phyloP scores from a whole-genome alignment of 2,329 filamentous ascomycete species.

The Aspergillus caelatus region DNA sequence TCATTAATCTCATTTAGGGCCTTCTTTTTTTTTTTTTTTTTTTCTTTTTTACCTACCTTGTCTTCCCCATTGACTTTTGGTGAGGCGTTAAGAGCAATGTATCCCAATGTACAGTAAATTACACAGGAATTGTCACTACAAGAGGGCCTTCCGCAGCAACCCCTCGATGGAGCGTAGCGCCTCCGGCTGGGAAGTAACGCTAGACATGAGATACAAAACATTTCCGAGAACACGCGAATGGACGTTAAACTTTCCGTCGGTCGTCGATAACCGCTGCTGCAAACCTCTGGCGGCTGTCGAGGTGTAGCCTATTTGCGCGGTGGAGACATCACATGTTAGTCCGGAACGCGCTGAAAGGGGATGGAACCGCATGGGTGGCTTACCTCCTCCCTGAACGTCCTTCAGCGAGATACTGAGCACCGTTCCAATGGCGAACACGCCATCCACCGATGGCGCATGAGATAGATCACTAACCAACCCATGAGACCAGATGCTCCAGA shows the following conservation, averaged over 20 bases:
- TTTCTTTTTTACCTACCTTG: too few species aligned
- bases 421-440: constrained; percentile 73
- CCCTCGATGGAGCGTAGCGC: constrained; percentile 46
- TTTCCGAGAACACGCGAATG: constrained; percentile 65
- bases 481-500: constrained; percentile 74
- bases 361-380: constrained; percentile 17
- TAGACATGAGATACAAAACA: constrained; percentile 64
- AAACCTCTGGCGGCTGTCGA: constrained; percentile 58
- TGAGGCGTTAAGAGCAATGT: background rate
- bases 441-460: constrained; percentile 57
- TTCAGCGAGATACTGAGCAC: constrained; percentile 68
- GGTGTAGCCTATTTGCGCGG: constrained; percentile 52
- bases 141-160: constrained; percentile 40
- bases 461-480: constrained; percentile 64
- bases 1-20: background rate
- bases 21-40: too few species aligned
- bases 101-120: background rate
- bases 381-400: constrained; percentile 52
- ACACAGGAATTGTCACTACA: constrained; percentile 15
- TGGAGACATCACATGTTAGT: constrained; percentile 22
- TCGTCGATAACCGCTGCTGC: constrained; percentile 52
- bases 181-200: constrained; percentile 52
- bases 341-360: background rate
- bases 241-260: constrained; percentile 48
- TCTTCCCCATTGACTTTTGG: background rate